Percentiles rank a stretch among this genome's conserved stretches.
phyloP scores from a whole-genome alignment of 2,329 filamentous ascomycete genomes.

The Scedosporium boydii region DNA sequence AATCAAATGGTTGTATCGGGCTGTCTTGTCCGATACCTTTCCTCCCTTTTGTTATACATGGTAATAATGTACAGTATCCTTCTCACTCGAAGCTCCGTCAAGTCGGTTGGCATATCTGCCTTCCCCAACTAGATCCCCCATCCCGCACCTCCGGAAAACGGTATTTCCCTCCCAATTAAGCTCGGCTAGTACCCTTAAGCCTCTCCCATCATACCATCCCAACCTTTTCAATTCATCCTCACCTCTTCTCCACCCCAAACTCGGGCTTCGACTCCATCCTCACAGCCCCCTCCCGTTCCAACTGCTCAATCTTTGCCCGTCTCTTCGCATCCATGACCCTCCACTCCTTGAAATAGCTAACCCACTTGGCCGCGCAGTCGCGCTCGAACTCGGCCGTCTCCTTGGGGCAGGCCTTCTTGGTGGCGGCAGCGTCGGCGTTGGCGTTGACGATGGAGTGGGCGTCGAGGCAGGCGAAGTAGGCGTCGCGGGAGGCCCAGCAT shows the following conservation, averaged over 20 bases:
- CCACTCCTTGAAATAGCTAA: constrained; percentile 97
- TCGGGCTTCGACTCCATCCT: constrained; percentile 38
- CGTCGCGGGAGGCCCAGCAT: constrained; percentile 87
- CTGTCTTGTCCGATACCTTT: no score
- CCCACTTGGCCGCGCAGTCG: constrained; percentile 87
- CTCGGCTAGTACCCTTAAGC: no score
- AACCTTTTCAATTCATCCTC: not conserved
- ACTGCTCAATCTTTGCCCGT: constrained; percentile 64
- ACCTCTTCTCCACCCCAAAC: constrained; percentile 17
- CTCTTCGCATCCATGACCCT: constrained; percentile 87
- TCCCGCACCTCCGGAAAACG: no score
- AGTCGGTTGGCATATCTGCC: not conserved
- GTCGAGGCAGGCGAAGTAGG: constrained; percentile 83
- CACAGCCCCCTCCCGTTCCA: constrained; percentile 63
- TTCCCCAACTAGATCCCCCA: not conserved
- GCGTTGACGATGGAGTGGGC: constrained; percentile 69
- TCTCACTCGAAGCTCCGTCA: no score
- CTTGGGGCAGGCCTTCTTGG: constrained; percentile 27
- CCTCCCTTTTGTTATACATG: no score
- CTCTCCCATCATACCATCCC: not conserved
- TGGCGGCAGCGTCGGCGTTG: constrained; percentile 23
- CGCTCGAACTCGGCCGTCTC: constrained; percentile 57
- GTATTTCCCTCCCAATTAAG: not conserved
- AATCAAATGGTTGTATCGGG: no score
- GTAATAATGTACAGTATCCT: no score